Evolutionary conservation across 2,329 filamentous ascomycete genomes (phyloP).

Genomic region (Lizonia empirigonia): DNA sequence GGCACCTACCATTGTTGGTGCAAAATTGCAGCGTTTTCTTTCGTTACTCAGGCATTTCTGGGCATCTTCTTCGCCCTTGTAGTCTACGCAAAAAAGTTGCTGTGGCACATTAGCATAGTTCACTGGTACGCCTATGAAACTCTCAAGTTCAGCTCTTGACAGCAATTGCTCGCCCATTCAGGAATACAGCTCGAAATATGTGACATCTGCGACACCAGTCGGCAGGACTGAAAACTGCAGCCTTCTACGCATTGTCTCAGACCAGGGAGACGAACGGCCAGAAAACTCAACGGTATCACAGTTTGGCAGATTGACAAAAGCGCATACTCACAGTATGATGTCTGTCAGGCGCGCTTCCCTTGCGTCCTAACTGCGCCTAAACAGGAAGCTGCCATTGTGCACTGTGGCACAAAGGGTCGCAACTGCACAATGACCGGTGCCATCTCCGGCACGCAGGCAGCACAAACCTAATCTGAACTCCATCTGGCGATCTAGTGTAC

Average conservation of each 20-base stretch:
- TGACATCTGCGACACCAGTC: neutral
- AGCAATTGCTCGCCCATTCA: neutral
- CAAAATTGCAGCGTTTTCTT: slow-evolving; percentile 41
- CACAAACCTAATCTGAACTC: slow-evolving; percentile 28
- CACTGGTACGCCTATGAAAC: slow-evolving; percentile 5
- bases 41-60: slow-evolving; percentile 18
- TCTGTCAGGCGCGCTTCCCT: slow-evolving; percentile 6
- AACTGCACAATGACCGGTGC: slow-evolving; percentile 17
- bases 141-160: slow-evolving; percentile 1
- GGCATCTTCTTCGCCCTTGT: slow-evolving; percentile 35
- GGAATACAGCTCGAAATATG: too few relatives aligned
- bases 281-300: neutral
- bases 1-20: slow-evolving; percentile 24
- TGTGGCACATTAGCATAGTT: slow-evolving; percentile 25
- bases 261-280: neutral
- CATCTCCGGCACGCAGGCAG: slow-evolving; percentile 13
- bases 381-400: slow-evolving; percentile 6
- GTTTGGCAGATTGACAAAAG: neutral
- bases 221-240: neutral
- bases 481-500: slow-evolving; percentile 16
- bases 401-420: slow-evolving; percentile 1
- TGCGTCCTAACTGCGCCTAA: slow-evolving; percentile 11
- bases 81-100: slow-evolving; percentile 45
- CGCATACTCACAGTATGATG: slow-evolving; percentile 9
- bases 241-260: neutral